Conservation (phyloP, 192 early-diverging fungal genomes). For the Gonapodya sp. region DNA sequence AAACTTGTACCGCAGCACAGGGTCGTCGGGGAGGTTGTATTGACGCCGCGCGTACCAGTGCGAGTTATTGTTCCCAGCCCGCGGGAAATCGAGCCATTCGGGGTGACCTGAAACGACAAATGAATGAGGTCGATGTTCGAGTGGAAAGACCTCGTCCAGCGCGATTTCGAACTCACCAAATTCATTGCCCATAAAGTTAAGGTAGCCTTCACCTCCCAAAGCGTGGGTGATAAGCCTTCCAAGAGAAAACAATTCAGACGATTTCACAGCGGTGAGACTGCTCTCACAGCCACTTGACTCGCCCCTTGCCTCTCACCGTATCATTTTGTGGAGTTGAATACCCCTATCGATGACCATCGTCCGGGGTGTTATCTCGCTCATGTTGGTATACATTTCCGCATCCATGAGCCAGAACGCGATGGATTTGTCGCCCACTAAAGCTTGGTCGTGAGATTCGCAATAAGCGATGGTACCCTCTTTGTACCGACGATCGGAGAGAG, state of each 20-base stretch:
- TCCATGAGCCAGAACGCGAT: constrained; percentile 99
- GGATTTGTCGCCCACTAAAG: constrained; percentile 96
- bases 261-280: too few species aligned
- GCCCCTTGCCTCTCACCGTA: constrained; percentile 39
- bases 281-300: too few species aligned
- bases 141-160: constrained; percentile 90
- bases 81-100: constrained; percentile 98
- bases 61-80: constrained; percentile 76
- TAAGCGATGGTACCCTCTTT: constrained; percentile 94
- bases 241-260: background rate
- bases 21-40: constrained; percentile 88
- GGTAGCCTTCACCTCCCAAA: constrained; percentile 77
- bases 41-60: constrained; percentile 94
- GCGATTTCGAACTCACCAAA: too few species aligned
- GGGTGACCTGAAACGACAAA: too few species aligned
- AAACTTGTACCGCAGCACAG: constrained; percentile 83
- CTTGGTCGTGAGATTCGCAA: constrained; percentile 95
- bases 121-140: too few species aligned
- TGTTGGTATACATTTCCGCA: constrained; percentile 95
- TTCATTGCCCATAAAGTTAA: constrained; percentile 78
- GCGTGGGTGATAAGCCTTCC: background rate
- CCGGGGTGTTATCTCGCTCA: constrained; percentile 66
- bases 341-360: constrained; percentile 94
- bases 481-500: constrained; percentile 79
- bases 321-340: constrained; percentile 93